Evolutionary conservation across 164 flowering plant genomes (phyloP), one percentile per base, ranked within the genome.

Genomic region (Chimonanthus salicifolius): DNA sequence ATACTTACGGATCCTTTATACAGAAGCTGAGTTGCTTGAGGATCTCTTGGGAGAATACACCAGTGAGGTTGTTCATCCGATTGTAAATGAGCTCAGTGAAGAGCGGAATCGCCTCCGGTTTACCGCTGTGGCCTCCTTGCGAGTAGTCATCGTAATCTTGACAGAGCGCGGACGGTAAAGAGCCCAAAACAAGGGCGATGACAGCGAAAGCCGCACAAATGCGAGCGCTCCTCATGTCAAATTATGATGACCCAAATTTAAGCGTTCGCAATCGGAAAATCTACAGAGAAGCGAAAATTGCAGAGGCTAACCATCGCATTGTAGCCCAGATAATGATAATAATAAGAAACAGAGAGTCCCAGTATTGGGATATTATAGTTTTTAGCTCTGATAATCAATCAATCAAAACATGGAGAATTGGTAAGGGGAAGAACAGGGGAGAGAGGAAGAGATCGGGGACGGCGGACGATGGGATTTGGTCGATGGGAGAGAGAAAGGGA

Each of bases 1-100:
- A 4, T 5, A 82, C 84, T 16, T 9, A 92, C 98, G 81, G 75
- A 75, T 94, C 85, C 50, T 80, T 75, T 7, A 94, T 82, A 85
- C 98, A 94, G 76, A 87, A 94, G 4, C 81, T 80, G 62, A 92
- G 72, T 0, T 71, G 47, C 7, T 83, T 75, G 7, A 15, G 13
- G 8, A 88, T 77, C 43, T 89, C 92, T 1, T 54, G 74, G 50
- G 80, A 68, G 70, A 94, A 82, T 0, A 82, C 71, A 13, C 70
- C 43, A 6, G 91, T 84, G 64, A 86, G 67, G 82, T 86, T 91
- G 13, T 83, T 77, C 20, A 91, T 62, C 20, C 84, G 76, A 15
- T 20, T 72, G 68, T 70, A 82, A 4, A 88, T 49, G 16, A 81
- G 66, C 62, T 84, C 74, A 9, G 90, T 44, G n/a, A 86, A 69